These are phyloP conservation scores for Kandelia obovata DNA, from an alignment of 345 rosid species.

Conservation along the genomic window DNA sequence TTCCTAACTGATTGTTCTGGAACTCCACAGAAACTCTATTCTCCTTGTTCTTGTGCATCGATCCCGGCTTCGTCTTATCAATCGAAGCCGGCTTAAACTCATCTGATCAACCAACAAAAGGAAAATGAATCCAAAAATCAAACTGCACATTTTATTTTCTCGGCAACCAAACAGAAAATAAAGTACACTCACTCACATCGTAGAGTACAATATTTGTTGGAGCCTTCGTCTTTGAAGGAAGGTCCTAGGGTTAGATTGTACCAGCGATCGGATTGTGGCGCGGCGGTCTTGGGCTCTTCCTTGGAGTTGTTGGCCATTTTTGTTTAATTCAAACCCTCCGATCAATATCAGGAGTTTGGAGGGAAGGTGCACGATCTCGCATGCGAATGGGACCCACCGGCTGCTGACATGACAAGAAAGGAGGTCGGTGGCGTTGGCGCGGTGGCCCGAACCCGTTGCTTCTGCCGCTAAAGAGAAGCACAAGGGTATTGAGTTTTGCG, in stretches of 20 bases:
- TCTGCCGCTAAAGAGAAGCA: background rate
- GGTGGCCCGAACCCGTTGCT: too few species aligned
- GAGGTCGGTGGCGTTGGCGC: background rate
- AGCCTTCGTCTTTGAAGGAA: slow-evolving; percentile 53
- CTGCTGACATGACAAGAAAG: slow-evolving; percentile 10
- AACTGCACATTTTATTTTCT: background rate
- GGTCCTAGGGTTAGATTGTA: slow-evolving; percentile 68
- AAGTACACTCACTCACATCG: slow-evolving; percentile 48
- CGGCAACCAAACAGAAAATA: slow-evolving; percentile 3
- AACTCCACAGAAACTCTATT: slow-evolving; percentile 79
- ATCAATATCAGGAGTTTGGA: slow-evolving; percentile 3
- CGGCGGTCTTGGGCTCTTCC: slow-evolving; percentile 65
- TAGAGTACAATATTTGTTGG: slow-evolving; percentile 57
- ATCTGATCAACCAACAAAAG: slow-evolving; percentile 37
- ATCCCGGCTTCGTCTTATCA: slow-evolving; percentile 67
- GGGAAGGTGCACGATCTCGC: background rate
- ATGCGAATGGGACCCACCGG: background rate
- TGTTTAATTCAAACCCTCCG: background rate
- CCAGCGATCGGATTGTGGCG: slow-evolving; percentile 75
- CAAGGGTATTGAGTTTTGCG: background rate
- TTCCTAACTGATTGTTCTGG: slow-evolving; percentile 19
- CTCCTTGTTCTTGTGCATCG: slow-evolving; percentile 65
- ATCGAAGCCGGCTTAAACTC: slow-evolving; percentile 89
- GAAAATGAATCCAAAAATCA: background rate
- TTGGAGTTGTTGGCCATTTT: slow-evolving; percentile 57